Conservation (phyloP, 2,329 filamentous ascomycete species). For the Sclerotinia glacialis region DNA sequence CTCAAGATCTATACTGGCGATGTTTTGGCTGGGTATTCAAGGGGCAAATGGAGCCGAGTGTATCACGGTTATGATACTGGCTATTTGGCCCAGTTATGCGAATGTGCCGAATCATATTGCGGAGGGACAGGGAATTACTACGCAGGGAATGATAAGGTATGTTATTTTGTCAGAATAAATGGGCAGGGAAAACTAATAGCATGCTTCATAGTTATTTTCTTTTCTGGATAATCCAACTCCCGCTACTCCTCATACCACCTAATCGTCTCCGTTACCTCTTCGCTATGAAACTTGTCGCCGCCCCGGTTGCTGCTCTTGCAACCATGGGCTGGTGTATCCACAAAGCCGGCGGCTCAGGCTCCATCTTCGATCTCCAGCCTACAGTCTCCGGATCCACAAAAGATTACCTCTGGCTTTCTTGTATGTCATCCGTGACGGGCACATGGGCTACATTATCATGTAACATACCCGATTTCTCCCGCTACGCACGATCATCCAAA, state of each 20-base stretch:
- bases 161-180: slow-evolving; percentile 30
- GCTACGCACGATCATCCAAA: slow-evolving; percentile 35
- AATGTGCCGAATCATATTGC: slow-evolving; percentile 43
- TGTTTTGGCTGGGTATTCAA: slow-evolving; percentile 64
- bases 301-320: slow-evolving; percentile 59
- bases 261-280: slow-evolving; percentile 52
- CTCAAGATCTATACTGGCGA: slow-evolving; percentile 45
- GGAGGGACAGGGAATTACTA: slow-evolving; percentile 49
- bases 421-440: slow-evolving; percentile 38
- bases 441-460: slow-evolving; percentile 39
- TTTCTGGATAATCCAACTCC: slow-evolving; percentile 39
- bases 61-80: slow-evolving; percentile 45
- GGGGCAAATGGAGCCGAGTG: slow-evolving; percentile 59
- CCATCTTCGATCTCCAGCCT: slow-evolving; percentile 32
- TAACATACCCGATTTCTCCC: slow-evolving; percentile 41
- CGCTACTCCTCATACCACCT: slow-evolving; percentile 51
- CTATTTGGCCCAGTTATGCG: slow-evolving; percentile 55
- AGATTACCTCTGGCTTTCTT: slow-evolving; percentile 35
- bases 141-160: slow-evolving; percentile 50
- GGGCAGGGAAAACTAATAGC: background rate
- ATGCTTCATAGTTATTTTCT: slow-evolving; percentile 47
- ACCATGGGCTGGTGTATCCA: slow-evolving; percentile 63
- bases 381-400: slow-evolving; percentile 34
- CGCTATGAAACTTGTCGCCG: slow-evolving; percentile 48
- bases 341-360: slow-evolving; percentile 48